Percentiles rank a stretch among this genome's conserved stretches.
These are phyloP conservation scores for Gossypium aridum DNA, from an alignment of 441 rosid species.

Conservation along the genomic window DNA sequence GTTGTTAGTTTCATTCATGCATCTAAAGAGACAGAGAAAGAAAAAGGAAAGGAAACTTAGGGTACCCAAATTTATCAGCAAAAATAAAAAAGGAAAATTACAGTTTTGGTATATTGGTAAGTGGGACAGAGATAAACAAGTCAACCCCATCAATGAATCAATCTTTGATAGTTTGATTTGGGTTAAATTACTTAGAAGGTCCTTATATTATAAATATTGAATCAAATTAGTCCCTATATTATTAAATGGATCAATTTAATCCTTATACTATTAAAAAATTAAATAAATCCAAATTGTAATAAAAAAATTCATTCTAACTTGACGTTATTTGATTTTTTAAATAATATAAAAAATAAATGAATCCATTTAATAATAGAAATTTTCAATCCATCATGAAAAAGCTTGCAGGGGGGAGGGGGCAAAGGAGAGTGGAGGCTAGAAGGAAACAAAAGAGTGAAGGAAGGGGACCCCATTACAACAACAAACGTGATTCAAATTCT, in stretches of 20 bases:
- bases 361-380: too few relatives aligned
- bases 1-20: slow-evolving; percentile 10
- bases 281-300: too few relatives aligned
- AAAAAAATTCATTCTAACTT: too few relatives aligned
- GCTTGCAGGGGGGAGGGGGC: neutral
- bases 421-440: neutral
- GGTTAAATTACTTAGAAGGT: too few relatives aligned
- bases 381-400: too few relatives aligned
- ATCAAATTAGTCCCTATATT: too few relatives aligned
- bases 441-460: neutral
- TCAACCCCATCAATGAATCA: slow-evolving; percentile 23
- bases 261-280: too few relatives aligned
- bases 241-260: too few relatives aligned
- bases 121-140: slow-evolving; percentile 8
- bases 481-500: slow-evolving; percentile 13
- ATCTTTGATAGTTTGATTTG: neutral
- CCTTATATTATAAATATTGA: too few relatives aligned
- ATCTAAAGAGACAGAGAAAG: neutral
- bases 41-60: neutral
- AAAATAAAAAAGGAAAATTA: neutral
- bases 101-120: neutral
- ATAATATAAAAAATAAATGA: too few relatives aligned
- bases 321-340: too few relatives aligned
- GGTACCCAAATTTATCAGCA: slow-evolving; percentile 15
- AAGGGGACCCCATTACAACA: slow-evolving; percentile 15